These are phyloP conservation scores for Saccharomyces pastorianus DNA, from an alignment of 1,139 yeast genomes.

Conservation along the genomic window DNA sequence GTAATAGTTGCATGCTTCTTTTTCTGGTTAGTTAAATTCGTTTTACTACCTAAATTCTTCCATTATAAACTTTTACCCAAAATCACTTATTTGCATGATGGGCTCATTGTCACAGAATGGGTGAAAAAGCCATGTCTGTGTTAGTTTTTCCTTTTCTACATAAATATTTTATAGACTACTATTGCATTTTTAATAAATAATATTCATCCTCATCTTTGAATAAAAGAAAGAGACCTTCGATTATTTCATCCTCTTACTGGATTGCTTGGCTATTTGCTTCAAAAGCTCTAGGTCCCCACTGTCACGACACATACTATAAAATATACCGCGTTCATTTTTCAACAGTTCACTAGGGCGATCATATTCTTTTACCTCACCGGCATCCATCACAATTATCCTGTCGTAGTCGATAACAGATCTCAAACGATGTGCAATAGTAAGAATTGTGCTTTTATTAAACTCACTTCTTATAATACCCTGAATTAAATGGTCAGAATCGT, in stretches of 20 bases:
- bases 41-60: constrained; percentile 38
- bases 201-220: constrained; percentile 3
- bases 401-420: constrained; percentile 86
- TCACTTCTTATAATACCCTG: constrained; percentile 81
- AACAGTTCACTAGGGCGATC: constrained; percentile 71
- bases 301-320: constrained; percentile 77
- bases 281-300: constrained; percentile 79
- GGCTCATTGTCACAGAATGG: constrained; percentile 50
- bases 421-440: constrained; percentile 88
- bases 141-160: not conserved
- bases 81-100: constrained; percentile 42
- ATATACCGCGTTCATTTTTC: constrained; percentile 49
- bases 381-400: constrained; percentile 78
- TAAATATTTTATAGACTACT: not conserved
- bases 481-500: constrained; percentile 76
- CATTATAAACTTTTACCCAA: constrained; percentile 39
- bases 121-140: constrained; percentile 23
- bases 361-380: constrained; percentile 73
- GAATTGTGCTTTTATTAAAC: constrained; percentile 64
- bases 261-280: constrained; percentile 55
- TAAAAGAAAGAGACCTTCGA: not conserved
- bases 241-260: not conserved
- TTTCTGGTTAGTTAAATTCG: constrained; percentile 46
- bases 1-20: constrained; percentile 33
- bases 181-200: not conserved